Conservation (phyloP, 208 protist species). For the Trypanosoma mega region DNA sequence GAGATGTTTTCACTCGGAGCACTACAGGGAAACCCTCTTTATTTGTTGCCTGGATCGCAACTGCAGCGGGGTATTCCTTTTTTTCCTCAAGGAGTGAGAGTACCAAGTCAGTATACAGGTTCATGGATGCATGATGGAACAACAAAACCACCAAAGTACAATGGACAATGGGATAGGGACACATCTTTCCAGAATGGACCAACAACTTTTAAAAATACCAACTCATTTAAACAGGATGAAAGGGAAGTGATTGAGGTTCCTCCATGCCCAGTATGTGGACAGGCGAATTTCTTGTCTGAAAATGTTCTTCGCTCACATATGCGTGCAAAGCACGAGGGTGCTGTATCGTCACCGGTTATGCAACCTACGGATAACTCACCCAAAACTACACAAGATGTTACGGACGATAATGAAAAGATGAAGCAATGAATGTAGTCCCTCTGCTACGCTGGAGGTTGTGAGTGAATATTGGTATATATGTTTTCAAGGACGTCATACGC, state of each 20-base stretch:
- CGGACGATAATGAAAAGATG: background rate
- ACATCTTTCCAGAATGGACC: background rate
- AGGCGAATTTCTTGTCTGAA: conserved; percentile 23
- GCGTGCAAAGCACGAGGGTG: conserved; percentile 17
- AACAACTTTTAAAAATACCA: background rate
- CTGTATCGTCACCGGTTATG: background rate
- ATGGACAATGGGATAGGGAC: background rate
- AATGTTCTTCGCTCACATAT: conserved; percentile 23
- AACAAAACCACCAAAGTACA: background rate
- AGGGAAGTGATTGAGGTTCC: background rate
- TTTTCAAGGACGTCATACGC: too few species aligned
- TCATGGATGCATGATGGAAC: background rate
- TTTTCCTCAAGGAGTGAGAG: conserved; percentile 51
- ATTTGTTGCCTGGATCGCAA: conserved; percentile 40
- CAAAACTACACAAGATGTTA: background rate
- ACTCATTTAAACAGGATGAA: background rate
- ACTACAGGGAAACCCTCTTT: conserved; percentile 22
- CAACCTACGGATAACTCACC: background rate
- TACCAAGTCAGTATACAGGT: conserved; percentile 38
- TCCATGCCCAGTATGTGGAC: conserved; percentile 9
- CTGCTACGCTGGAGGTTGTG: background rate
- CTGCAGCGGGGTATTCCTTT: conserved; percentile 57
- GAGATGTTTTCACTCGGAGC: background rate
- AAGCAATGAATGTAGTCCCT: background rate
- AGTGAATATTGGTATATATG: too few species aligned